Evolutionary conservation across 2,329 filamentous ascomycete genomes (phyloP).

Genomic region (Emmonsiellopsis sp.): DNA sequence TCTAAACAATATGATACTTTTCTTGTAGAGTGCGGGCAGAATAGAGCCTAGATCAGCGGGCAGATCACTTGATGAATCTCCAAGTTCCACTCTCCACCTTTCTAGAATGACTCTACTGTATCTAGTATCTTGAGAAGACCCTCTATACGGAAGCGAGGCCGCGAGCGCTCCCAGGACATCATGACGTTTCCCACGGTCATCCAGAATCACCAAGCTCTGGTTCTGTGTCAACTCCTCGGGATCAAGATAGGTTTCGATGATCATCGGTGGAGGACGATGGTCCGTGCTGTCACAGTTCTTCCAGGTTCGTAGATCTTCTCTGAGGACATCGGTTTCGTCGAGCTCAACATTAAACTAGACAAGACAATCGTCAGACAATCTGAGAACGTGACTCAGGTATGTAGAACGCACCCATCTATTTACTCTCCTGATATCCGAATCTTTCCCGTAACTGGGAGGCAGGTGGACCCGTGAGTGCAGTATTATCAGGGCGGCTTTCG

Average conservation of each 20-base stretch:
- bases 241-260: constrained; percentile 87
- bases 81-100: constrained; percentile 80
- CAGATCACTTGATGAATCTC: constrained; percentile 50
- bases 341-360: constrained; percentile 86
- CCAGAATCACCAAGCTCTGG: constrained; percentile 78
- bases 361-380: not conserved
- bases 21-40: constrained; percentile 90
- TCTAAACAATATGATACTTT: constrained; percentile 88
- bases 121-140: constrained; percentile 28
- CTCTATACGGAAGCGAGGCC: constrained; percentile 21
- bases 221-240: constrained; percentile 68
- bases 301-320: constrained; percentile 73
- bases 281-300: constrained; percentile 68
- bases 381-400: not conserved
- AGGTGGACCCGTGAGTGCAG: constrained; percentile 71
- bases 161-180: constrained; percentile 80
- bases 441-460: constrained; percentile 47
- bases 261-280: constrained; percentile 68
- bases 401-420: constrained; percentile 72
- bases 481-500: constrained; percentile 77
- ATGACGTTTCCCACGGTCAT: constrained; percentile 85
- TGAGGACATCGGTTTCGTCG: constrained; percentile 82
- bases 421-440: constrained; percentile 53
- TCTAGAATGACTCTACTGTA: constrained; percentile 73
- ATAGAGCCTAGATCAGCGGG: constrained; percentile 46